Evolutionary conservation across 176 grass and related monocot genomes (phyloP), one percentile per base, ranked within the genome.

Genomic region (Oryza rufipogon): DNA sequence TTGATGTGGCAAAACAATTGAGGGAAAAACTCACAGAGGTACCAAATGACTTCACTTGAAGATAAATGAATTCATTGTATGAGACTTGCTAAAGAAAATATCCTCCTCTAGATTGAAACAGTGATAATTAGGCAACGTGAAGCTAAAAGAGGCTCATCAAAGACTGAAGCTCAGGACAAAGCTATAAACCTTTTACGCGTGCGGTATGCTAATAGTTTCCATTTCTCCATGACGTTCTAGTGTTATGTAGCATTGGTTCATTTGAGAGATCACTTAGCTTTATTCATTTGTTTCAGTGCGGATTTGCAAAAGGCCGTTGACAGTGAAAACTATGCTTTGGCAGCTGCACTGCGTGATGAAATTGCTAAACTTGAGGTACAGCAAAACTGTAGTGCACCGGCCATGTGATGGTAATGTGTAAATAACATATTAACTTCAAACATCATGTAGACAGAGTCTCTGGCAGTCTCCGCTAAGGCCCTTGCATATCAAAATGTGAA

Each of bases 81-180:
- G 19, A 44, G 8, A 17, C 12, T 84, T 66, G 8, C 73, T 79
- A 74, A 86, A 81, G 33, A 78, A 79, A 67, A 7, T 74, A 22
- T 45, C 68, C 26, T 67, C 81, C 77, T 68, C 63, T 74, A 98
- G 96, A 90, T 98, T 36, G 93, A 98, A 87, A 85, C 87, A 64
- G 93, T 89, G 83, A 89, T 98, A 85, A 92, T 87, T 30, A 93
- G 87, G 79, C 93, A 95, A 78, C 85, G 84, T 68, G 87, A 95
- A 89, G 93, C 96, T 87, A 98, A 90, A 88, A 92, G 93, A 77
- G 96, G 93, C 74, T 98, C 96, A 68, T 92, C 91, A 60, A 98
- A 98, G 87, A 93, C 81, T 74, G 96, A 95, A 80, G 96, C 96
- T 75, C 96, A 98, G 54, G 93, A 98, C 83, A 98, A 93, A 80